Evolutionary conservation across 2,329 filamentous ascomycete species (phyloP), one percentile per base, ranked within the genome.

Genomic region (Trichoderma endophyticum): DNA sequence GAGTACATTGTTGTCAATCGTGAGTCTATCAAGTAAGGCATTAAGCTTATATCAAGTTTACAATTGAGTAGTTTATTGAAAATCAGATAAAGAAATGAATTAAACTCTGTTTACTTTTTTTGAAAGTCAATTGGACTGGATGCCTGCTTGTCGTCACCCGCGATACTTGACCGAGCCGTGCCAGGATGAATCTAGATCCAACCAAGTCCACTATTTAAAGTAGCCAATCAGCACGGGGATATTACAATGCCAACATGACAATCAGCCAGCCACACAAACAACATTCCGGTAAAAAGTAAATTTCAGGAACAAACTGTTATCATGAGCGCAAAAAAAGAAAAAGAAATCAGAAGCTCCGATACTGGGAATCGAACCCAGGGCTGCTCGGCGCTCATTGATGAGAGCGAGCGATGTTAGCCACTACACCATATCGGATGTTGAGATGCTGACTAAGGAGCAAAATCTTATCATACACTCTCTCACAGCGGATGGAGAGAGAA

Each of bases 331-430:
- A 15, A 43, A 57, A 36, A 67, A 73, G 62, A 18, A 18, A 9
- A 57, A 43, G 26, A 56, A 26, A 30, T 32, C 3, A 54, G 51
- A 59, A 28, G 34, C 72, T 73, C 72, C 72, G 72, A 73, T 73
- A 73, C 72, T 69, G 72, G 72, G 72, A 73, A 73, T 73, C 72
- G 72, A 73, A 73, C 72, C 72, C 72, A 69, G 72, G 72, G 72
- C 72, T 73, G 72, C 72, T 73, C 72, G 72, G 72, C 59, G 39
- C 54, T 48, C 26, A 11, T 21, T 12, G 14, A 70, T 73, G 72
- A 73, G 72, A 73, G 70, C 78, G 78, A 80, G 78, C 78, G 78
- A 80, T 80, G 78, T 79, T 80, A 79, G 78, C 78, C 78, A 80
- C 78, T 80, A 80, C 78, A 80, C 78, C 78, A 79, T 79, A 78